A percentile compares a stretch with the other conserved stretches of the same genome.
Conservation (phyloP, 2,329 filamentous ascomycete genomes). For the Falciphora oryzae region DNA sequence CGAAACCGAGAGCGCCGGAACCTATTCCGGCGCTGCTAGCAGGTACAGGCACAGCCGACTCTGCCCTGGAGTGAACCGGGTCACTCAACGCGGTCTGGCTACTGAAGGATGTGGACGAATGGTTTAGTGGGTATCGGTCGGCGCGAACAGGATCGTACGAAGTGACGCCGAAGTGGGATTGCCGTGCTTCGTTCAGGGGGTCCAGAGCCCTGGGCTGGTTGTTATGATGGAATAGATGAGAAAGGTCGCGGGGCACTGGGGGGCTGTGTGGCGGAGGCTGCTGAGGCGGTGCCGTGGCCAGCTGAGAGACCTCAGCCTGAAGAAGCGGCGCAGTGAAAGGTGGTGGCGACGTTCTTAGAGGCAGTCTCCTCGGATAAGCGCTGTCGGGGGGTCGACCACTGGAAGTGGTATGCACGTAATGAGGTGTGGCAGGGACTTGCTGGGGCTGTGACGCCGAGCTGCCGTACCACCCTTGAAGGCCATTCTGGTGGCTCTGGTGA, state of each 20-base stretch:
- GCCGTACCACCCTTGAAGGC: background rate
- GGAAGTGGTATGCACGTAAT: background rate
- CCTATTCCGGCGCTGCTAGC: background rate
- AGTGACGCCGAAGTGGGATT: background rate
- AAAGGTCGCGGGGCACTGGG: background rate
- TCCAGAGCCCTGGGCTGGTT: background rate
- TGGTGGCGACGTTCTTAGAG: background rate
- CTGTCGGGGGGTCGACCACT: background rate
- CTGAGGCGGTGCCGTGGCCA: background rate
- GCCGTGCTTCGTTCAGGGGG: background rate
- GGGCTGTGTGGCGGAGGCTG: background rate
- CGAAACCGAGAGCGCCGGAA: background rate
- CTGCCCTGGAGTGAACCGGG: background rate
- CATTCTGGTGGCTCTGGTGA: background rate
- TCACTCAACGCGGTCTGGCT: background rate
- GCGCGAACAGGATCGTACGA: background rate
- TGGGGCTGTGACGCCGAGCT: background rate
- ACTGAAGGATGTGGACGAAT: background rate
- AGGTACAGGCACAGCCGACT: background rate
- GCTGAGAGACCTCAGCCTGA: background rate
- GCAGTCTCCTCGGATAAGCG: background rate
- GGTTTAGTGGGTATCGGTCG: background rate
- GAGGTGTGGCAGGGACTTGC: background rate
- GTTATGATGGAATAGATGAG: background rate
- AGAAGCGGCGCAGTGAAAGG: background rate